Conservation (phyloP, 73 alveolate genomes). For the Paramecium primaurelia region DNA sequence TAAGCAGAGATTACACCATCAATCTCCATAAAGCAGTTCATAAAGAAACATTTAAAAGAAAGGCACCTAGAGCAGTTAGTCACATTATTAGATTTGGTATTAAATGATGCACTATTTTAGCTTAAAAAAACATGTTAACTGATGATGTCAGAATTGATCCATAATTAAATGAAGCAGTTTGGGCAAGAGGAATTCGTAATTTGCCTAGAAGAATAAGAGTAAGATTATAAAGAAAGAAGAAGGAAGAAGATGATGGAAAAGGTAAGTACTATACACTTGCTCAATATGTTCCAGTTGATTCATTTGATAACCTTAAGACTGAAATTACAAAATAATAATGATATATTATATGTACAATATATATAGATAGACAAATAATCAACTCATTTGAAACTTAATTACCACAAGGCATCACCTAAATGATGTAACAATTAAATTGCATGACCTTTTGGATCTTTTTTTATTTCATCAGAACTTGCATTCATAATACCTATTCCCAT, state of each 20-base stretch:
- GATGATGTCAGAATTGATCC: constrained; percentile 95
- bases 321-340: constrained; percentile 78
- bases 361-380: neutral
- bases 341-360: neutral
- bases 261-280: constrained; percentile 90
- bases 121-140: constrained; percentile 85
- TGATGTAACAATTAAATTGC: constrained; percentile 67
- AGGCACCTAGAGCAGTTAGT: constrained; percentile 94
- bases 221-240: constrained; percentile 80
- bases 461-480: constrained; percentile 78
- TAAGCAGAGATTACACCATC: constrained; percentile 88
- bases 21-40: constrained; percentile 91
- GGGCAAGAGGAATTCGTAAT: constrained; percentile 95
- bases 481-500: constrained; percentile 84
- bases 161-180: constrained; percentile 87
- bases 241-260: constrained; percentile 91
- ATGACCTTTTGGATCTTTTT: constrained; percentile 70
- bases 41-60: constrained; percentile 85
- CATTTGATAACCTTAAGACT: constrained; percentile 81
- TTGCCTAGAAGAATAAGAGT: constrained; percentile 95
- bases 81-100: constrained; percentile 79
- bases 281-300: constrained; percentile 85
- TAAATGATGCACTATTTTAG: constrained; percentile 41
- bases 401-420: constrained; percentile 76
- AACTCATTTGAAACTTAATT: neutral